phyloP scores from a whole-genome alignment of 1,284 basidiomycete species.

The Heterobasidion occidentale region DNA sequence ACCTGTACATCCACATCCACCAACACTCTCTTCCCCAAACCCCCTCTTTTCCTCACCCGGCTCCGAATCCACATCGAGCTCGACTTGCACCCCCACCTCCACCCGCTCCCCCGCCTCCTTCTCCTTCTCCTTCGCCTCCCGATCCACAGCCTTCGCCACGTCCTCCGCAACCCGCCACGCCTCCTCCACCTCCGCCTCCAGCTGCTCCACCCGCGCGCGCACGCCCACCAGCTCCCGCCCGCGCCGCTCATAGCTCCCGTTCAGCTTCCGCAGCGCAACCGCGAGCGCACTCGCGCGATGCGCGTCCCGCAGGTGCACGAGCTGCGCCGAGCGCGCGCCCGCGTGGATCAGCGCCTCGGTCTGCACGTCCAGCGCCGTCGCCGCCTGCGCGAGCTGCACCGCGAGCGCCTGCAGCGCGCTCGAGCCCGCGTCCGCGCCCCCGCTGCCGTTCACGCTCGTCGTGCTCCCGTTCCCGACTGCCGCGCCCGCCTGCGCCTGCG shows the following conservation, averaged over 20 bases:
- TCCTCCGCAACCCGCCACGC: conserved; percentile 73
- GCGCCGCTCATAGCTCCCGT: conserved; percentile 61
- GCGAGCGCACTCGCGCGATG: conserved; percentile 69
- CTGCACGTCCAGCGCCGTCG: conserved; percentile 50
- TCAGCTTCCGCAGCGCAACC: conserved; percentile 70
- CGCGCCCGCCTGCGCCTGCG: conserved; percentile 1
- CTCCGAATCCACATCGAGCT: too few relatives aligned
- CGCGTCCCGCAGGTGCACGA: conserved; percentile 47
- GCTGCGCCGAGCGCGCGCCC: conserved; percentile 55
- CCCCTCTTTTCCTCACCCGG: neutral
- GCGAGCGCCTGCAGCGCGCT: conserved; percentile 31
- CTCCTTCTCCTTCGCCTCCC: conserved; percentile 31
- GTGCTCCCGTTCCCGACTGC: neutral
- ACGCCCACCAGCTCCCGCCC: conserved; percentile 44
- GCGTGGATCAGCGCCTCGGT: conserved; percentile 43
- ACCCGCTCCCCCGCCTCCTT: conserved; percentile 19
- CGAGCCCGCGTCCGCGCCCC: conserved; percentile 10
- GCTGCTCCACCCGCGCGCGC: conserved; percentile 37
- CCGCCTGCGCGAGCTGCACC: conserved; percentile 50
- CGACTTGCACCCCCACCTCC: neutral
- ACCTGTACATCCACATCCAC: neutral
- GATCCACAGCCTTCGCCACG: conserved; percentile 62
- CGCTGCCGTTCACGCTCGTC: conserved; percentile 10
- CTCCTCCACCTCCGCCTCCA: conserved; percentile 69
- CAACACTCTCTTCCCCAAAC: neutral